Conservation (phyloP, 495 filamentous ascomycete species). For the Penicillium steckii region DNA sequence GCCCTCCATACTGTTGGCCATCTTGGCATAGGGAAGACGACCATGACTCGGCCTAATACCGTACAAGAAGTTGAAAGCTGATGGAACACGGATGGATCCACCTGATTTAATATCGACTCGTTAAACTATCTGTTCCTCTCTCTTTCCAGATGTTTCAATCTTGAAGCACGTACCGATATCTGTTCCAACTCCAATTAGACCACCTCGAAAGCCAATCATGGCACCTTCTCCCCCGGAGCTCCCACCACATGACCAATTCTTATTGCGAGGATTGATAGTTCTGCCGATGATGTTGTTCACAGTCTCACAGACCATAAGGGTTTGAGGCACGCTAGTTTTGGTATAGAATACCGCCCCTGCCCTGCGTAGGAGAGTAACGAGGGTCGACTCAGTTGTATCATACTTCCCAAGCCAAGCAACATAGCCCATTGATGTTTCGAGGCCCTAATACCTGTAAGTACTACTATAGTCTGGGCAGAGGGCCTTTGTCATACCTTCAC, state of each 20-base stretch:
- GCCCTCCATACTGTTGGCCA: slow-evolving; percentile 29
- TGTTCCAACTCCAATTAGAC: slow-evolving; percentile 37
- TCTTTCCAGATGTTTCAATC: not conserved
- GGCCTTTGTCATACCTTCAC: too few species aligned
- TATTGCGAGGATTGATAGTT: slow-evolving; percentile 38
- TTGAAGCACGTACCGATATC: slow-evolving; percentile 27
- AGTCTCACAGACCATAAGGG: slow-evolving; percentile 33
- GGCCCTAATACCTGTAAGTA: slow-evolving; percentile 34
- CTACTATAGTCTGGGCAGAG: slow-evolving; percentile 24
- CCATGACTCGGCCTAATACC: slow-evolving; percentile 41
- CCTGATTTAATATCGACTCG: slow-evolving; percentile 19
- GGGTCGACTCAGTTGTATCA: not conserved
- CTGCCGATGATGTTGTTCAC: slow-evolving; percentile 42
- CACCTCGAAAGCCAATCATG: slow-evolving; percentile 34
- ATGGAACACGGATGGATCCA: slow-evolving; percentile 51
- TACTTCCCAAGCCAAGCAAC: slow-evolving; percentile 23
- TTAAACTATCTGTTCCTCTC: not conserved
- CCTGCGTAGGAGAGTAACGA: slow-evolving; percentile 1
- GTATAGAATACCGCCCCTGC: slow-evolving; percentile 38
- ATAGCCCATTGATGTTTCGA: slow-evolving; percentile 38
- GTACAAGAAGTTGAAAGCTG: slow-evolving; percentile 46
- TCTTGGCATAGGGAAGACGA: slow-evolving; percentile 40
- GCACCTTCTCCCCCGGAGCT: slow-evolving; percentile 43
- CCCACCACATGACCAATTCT: slow-evolving; percentile 37
- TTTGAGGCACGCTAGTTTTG: slow-evolving; percentile 45